Evolutionary conservation across 768 basidiomycete genomes (phyloP).

Genomic region (Mycena latifolia): DNA sequence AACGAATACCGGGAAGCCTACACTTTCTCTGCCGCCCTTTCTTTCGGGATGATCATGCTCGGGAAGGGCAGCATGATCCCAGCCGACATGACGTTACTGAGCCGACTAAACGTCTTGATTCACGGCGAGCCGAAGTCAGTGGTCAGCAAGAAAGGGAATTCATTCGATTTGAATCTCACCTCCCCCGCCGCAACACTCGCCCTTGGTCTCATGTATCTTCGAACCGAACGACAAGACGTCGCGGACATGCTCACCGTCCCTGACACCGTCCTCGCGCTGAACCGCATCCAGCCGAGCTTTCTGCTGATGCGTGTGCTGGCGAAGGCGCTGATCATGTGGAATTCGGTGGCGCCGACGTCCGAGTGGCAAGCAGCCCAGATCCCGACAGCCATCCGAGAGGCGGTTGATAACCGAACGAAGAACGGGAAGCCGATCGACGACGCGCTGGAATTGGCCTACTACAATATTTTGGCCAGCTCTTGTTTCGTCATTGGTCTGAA

Average conservation of each 20-base stretch:
- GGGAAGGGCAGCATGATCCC: conserved; percentile 85
- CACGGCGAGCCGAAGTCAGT: conserved; percentile 73
- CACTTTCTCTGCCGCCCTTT: conserved; percentile 87
- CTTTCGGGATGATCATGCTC: conserved; percentile 97
- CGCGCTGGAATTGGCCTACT: conserved; percentile 89
- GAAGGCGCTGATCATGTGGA: conserved; percentile 89
- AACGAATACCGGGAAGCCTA: conserved; percentile 95
- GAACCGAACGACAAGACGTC: conserved; percentile 85
- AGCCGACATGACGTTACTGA: conserved; percentile 79
- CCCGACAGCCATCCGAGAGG: conserved; percentile 72
- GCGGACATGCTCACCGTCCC: conserved; percentile 90
- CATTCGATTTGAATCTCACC: conserved; percentile 90
- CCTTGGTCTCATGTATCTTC: conserved; percentile 92
- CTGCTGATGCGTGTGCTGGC: conserved; percentile 86
- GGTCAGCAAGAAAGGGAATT: conserved; percentile 51
- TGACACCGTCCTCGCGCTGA: conserved; percentile 80
- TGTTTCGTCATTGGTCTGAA: conserved; percentile 95
- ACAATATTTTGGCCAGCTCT: conserved; percentile 90
- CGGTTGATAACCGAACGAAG: conserved; percentile 65
- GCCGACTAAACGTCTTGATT: conserved; percentile 78
- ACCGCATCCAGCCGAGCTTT: conserved; percentile 90
- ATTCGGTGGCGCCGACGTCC: conserved; percentile 73
- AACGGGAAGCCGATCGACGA: conserved; percentile 68
- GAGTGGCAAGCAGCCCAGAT: conserved; percentile 83
- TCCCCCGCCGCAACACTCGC: conserved; percentile 93